Evolutionary conservation across 2,329 filamentous ascomycete genomes (phyloP).

Genomic region (Pestalotiopsis sp.): DNA sequence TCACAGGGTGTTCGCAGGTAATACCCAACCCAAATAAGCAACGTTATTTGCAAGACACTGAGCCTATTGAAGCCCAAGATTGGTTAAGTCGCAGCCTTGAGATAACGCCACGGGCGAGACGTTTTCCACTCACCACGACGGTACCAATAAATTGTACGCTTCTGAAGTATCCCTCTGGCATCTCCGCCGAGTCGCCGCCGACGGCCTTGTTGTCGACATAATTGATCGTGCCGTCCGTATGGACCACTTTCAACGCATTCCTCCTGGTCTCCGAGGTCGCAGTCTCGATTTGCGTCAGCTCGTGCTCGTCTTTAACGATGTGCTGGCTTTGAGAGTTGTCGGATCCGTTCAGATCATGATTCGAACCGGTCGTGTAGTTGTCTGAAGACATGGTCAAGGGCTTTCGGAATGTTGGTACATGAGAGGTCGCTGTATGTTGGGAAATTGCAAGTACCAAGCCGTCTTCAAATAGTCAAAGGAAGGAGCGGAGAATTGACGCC

Average conservation of each 20-base stretch:
- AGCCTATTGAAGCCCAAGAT: conserved; percentile 22
- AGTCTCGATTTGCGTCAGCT: conserved; percentile 16
- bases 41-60: conserved; percentile 35
- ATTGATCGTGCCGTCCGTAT: conserved; percentile 44
- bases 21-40: conserved; percentile 37
- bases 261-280: background rate
- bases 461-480: background rate
- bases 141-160: conserved; percentile 44
- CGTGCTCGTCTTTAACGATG: background rate
- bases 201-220: conserved; percentile 43
- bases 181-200: conserved; percentile 41
- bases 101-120: background rate
- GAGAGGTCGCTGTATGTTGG: background rate
- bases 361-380: background rate
- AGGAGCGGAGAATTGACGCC: background rate
- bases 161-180: conserved; percentile 43
- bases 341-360: background rate
- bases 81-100: background rate
- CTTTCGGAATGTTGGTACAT: background rate
- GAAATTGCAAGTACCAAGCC: background rate
- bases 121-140: conserved; percentile 28
- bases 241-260: conserved; percentile 11
- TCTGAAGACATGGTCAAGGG: background rate
- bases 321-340: background rate
- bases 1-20: conserved; percentile 36